A percentile compares a stretch with the other conserved stretches of the same genome.
Evolutionary conservation across 345 rosid genomes (phyloP).

Genomic region (Rubroshorea leprosula): DNA sequence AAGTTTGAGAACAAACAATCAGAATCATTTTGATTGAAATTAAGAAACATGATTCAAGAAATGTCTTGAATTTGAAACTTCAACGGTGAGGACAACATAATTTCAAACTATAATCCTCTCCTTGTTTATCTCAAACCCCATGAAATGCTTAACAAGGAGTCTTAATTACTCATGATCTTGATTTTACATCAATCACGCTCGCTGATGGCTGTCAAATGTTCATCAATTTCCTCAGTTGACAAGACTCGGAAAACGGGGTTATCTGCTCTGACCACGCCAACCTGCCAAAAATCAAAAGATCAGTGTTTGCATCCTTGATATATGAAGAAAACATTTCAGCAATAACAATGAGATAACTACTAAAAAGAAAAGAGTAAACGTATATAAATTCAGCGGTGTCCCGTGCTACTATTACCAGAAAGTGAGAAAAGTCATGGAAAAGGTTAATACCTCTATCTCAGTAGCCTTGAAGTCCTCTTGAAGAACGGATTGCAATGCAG

Average conservation of each 20-base stretch:
- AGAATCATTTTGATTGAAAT: neutral
- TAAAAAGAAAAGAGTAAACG: no score
- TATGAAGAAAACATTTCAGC: neutral
- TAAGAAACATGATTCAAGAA: neutral
- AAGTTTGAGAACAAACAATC: neutral
- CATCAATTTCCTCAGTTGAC: conserved; percentile 70
- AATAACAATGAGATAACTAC: neutral
- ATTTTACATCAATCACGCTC: conserved; percentile 60
- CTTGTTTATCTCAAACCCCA: neutral
- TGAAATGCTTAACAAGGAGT: neutral
- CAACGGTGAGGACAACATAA: neutral
- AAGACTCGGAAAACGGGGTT: conserved; percentile 48
- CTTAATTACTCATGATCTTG: neutral
- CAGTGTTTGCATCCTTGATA: neutral
- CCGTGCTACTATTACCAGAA: neutral
- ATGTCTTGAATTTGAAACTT: conserved; percentile 2
- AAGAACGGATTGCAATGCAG: conserved; percentile 82
- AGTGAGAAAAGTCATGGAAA: neutral
- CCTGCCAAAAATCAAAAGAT: conserved; percentile 36
- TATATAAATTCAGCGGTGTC: no score
- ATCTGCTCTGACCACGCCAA: conserved; percentile 71
- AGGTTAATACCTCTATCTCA: conserved; percentile 67
- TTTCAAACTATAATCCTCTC: neutral
- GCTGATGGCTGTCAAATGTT: conserved; percentile 74
- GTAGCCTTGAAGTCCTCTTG: conserved; percentile 95